Base-by-base conservation (phyloP, 305 asterid genomes). In the Ajuga reptans region DNA sequence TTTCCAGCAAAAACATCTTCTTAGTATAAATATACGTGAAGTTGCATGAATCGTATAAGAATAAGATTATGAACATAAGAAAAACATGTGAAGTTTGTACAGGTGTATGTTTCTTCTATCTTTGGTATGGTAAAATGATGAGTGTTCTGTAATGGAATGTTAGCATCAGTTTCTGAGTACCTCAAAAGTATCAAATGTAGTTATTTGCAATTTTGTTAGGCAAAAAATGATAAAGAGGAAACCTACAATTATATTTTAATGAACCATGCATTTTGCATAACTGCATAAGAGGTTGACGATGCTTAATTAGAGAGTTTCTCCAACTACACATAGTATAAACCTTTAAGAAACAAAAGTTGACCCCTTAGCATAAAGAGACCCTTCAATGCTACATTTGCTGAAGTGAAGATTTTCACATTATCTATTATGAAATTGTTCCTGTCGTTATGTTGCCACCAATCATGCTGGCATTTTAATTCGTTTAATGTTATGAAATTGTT, bases 381-480 rank as follows among this genome's bases (percentile, higher is more conserved):
- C 62, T 37, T 42, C 27, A 17, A 5, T 50, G 45, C 53, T 52
- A 3, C 61, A 50, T 21, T 50, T 17, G 51, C 61, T 14, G 62
- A 50, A 58, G 15, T 14, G 6, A 49, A 33, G 50, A 12, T 41
- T 60, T 67, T 9, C 11, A 12, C 15, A 5, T 50, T 34, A 29
- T 41, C 11, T 68, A 6, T 45, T 64, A 15, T 72, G 62, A 46
- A 34, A 43, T 55, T 31, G 24, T 27, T 62, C 69, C 14, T 14
- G 53, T 49, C 50, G 65, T 50, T 8, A 17, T 21, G 43, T 66
- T 54, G 29, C 37, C 14, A 33, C 57, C 12, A 24, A 31, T 7
- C 64, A 60, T 64, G 74, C 68, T 43, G 66, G n/a, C n/a, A 36
- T 50, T 61, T 74, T 66, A 43, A 47, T 34, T 36, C 42, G 69